phyloP scores from a whole-genome alignment of 2,329 filamentous ascomycete genomes.

The Aspergillus sp. region DNA sequence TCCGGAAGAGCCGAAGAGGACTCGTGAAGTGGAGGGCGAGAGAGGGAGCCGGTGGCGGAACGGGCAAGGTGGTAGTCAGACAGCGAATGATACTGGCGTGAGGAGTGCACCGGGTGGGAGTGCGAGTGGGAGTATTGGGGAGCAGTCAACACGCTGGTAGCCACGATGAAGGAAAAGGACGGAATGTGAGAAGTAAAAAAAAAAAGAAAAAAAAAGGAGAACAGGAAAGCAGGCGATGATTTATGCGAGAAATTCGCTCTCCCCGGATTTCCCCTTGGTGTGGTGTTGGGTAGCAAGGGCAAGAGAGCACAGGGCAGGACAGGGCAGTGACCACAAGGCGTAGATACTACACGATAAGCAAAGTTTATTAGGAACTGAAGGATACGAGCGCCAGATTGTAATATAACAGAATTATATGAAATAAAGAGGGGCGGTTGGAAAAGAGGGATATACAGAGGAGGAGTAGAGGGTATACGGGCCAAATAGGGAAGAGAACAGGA shows the following conservation, averaged over 20 bases:
- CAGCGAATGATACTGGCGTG: constrained; percentile 33
- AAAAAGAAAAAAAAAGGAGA: constrained; percentile 2
- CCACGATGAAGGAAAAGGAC: constrained; percentile 35
- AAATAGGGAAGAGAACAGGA: not conserved
- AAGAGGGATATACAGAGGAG: not conserved
- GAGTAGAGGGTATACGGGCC: not conserved
- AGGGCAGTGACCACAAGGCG: not conserved
- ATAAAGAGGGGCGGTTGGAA: not conserved
- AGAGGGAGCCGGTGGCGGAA: constrained; percentile 35
- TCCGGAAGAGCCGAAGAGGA: constrained; percentile 33
- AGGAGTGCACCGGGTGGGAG: constrained; percentile 26
- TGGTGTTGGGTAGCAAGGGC: constrained; percentile 7
- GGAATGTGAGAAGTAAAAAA: constrained; percentile 7
- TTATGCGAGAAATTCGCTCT: not conserved
- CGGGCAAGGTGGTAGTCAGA: constrained; percentile 25
- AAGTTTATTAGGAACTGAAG: constrained; percentile 4
- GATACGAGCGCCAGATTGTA: constrained; percentile 2
- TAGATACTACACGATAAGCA: constrained; percentile 1
- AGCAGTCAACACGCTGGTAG: constrained; percentile 37
- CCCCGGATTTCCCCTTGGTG: constrained; percentile 5
- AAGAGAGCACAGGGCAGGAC: not conserved
- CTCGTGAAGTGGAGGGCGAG: constrained; percentile 35
- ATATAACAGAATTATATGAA: constrained; percentile 4
- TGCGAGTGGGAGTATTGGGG: constrained; percentile 29
- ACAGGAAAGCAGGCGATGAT: not conserved